Evolutionary conservation across 192 early-diverging fungal genomes (phyloP), one percentile per base, ranked within the genome.

Genomic region (Phlyctochytrium bullatum): DNA sequence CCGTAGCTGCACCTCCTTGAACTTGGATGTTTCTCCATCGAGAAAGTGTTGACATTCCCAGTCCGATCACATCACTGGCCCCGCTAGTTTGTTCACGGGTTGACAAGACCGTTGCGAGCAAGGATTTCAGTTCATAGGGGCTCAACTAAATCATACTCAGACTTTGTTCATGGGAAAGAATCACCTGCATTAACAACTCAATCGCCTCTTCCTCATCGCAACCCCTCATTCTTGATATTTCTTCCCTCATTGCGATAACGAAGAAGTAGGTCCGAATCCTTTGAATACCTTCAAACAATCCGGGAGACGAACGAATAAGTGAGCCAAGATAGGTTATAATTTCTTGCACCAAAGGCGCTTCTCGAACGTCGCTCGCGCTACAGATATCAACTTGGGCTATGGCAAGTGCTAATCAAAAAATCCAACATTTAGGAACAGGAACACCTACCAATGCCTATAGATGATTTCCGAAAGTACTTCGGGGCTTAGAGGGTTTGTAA

Each of bases 221-320:
- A 17, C 82, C 77, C 52, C 86, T 83, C 66, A 90, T 77, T 28
- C 89, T 79, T 24, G 86, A 85, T 33, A 94, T 89, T 74, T 94
- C 92, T 64, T 94, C 92, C 33, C 92, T 79, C 71, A 94, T 78
- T 10, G 92, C 92, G 79, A 93, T 89, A 33, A 94, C 87, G 53
- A 94, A 82, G 64, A 86, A 89, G 71, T 93, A 91, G 0, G 88
- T 91, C 27, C 92, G 86, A 20, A 94, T 78, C 34, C 89, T 76
- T 75, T 92, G 82, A 65, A 94, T 92, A 59, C 92, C 92, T 28
- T 90, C 85, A 78, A 94, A 94, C 71, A 92, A 77, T 1, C 61
- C 63, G 0, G 89, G 87, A 6, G 78, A 75, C 20, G 85, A 80
- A 1, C 88, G 83, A 29, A 92, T 88, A 35, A 94, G 80, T 2